A percentile compares a stretch with the other conserved stretches of the same genome.
Evolutionary conservation across 31 red algal genomes (phyloP).

Genomic region (Odonthalia washingtoniensis): DNA sequence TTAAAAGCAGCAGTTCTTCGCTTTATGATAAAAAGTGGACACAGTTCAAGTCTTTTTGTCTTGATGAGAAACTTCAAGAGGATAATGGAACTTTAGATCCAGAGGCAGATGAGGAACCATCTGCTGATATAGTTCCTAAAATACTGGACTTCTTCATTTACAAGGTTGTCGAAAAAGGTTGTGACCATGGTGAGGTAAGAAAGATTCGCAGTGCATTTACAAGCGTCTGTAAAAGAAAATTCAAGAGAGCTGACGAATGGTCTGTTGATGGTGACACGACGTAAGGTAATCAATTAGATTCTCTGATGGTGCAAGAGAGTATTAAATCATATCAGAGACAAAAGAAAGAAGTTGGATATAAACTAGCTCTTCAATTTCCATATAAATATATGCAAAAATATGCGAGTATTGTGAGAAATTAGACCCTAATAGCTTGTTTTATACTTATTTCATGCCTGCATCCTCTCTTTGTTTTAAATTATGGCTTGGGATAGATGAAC

Average conservation of each 20-base stretch:
- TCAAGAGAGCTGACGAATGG: neutral
- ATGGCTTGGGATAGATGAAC: too few relatives aligned
- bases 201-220: neutral
- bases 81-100: too few relatives aligned
- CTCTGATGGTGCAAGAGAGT: neutral
- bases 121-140: too few relatives aligned
- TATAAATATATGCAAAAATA: constrained; percentile 30
- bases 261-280: neutral
- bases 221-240: neutral
- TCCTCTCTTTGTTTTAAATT: neutral
- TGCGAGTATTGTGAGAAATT: neutral
- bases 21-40: too few relatives aligned
- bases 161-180: too few relatives aligned
- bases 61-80: too few relatives aligned
- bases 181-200: constrained; percentile 4
- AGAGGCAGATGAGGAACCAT: too few relatives aligned
- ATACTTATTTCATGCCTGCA: neutral
- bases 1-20: too few relatives aligned
- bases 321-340: too few relatives aligned
- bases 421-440: neutral
- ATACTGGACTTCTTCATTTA: too few relatives aligned
- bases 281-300: neutral
- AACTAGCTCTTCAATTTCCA: too few relatives aligned
- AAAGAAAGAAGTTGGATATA: neutral
- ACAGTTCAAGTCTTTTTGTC: too few relatives aligned